Base-by-base conservation (phyloP, 2,329 filamentous ascomycete species). In the Bipolaris sorokiniana region DNA sequence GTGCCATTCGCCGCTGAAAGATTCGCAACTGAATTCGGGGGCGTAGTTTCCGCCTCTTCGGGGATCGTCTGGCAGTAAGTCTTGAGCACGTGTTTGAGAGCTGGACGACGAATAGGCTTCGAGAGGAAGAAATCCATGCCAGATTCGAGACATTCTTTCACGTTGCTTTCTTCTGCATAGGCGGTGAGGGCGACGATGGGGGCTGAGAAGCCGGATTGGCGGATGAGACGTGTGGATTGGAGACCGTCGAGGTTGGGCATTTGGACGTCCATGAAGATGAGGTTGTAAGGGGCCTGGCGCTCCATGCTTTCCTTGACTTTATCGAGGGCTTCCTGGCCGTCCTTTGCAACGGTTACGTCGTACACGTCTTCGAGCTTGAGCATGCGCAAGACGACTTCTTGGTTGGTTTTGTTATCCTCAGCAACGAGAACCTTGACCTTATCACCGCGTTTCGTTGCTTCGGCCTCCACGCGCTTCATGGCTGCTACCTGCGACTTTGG, bases 191-290 rank as follows among this genome's bases (percentile, higher is more conserved):
- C 93, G 13, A 97, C 92, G 59, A 97, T 97, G 0, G 93, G 93
- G 1, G 90, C 90, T 10, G 85, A 87, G 77, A 95, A 97, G 1
- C 93, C 93, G 80, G 94, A 90, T 72, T 92, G 82, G 6, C 93
- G 86, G 66, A 97, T 97, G 33, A 96, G 80, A 9, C 89, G 85
- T 0, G 93, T 97, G 45, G 90, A 93, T 73, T 97, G 89, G 22
- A 97, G 80, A 1, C 93, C 93, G 70, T 97, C 92, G 13, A 97
- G 84, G 61, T 95, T 96, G 3, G 93, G 93, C 93, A 97, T 97
- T 67, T 86, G 91, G 7, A 97, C 89, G 68, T 97, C 93, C 93
- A 97, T 97, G 71, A 97, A 95, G 61, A 97, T 94, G 23, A 97
- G 82, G 65, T 96, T 91, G 72, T 94, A 97, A 2, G 84, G 84